Evolutionary conservation across 352 stramenopile genomes (phyloP), one percentile per base, ranked within the genome.

Genomic region (Phytopythium chamaehyphon): DNA sequence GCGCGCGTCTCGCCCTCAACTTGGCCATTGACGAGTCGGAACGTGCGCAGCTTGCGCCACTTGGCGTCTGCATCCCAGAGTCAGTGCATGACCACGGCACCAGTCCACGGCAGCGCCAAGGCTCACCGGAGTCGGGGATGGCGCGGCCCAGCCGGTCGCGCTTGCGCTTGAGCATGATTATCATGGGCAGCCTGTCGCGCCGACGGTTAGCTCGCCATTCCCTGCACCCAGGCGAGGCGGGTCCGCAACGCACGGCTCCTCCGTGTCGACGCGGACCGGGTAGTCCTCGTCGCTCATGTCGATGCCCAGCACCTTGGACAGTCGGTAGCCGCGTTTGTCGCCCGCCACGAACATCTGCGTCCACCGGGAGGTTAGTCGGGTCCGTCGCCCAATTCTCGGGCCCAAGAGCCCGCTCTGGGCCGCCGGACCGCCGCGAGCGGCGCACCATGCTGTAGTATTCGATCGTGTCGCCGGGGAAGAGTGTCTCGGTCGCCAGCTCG

Each of bases 21-120:
- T 50, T 83, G 57, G 47, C 80, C 77, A 49, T 83, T 61, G 7
- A 86, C 62, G 18, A 90, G 63, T 16, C 57, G 64, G 45, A 88
- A 90, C 42, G 80, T 90, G 26, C 80, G 73, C 51, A 90, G 70
- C 55, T 90, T 90, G 39, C 80, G 61, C 80, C 80, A 90, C 31
- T 87, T 83, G 33, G 72, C 68, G 46, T 69, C 78, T 90, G 44
- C 40, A 40, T 28, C 1, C 19, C 33, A 58, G 21, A 31, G 44
- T 51, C 7, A 54, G 46, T 9, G 7, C 9, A 15, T 38, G 44
- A 54, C 10, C 26, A 18, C 14, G 18, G 42, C 5, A 22, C 28
- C 18, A 5, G 15, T 42, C 7, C 6, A 43, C n/a, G 15, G 3
- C 4, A 47, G 31, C 4, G 7, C 15, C 23, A 44, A 33, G 21